A percentile compares a stretch with the other conserved stretches of the same genome.
These are phyloP conservation scores for Meredithiella fracta DNA, from an alignment of 2,329 filamentous ascomycete species.

Conservation along the genomic window DNA sequence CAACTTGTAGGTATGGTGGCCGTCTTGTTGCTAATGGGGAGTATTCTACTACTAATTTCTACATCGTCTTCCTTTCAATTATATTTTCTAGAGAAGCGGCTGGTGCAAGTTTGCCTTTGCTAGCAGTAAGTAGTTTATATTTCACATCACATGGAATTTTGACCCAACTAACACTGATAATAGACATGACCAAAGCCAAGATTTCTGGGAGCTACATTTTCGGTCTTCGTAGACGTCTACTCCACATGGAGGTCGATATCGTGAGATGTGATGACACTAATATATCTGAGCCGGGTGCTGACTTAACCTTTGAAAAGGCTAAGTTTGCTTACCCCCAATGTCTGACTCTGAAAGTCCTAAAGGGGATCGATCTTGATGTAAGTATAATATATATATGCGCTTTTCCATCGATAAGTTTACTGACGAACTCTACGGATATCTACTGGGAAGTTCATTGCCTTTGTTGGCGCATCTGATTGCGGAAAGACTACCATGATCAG, in stretches of 20 bases:
- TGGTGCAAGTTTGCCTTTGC: constrained; percentile 29
- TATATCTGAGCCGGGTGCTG: constrained; percentile 18
- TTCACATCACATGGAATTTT: no score
- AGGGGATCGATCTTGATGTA: constrained; percentile 24
- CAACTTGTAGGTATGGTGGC: constrained; percentile 23
- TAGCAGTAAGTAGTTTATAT: constrained; percentile 22
- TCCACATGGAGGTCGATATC: constrained; percentile 20
- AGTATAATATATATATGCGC: background rate
- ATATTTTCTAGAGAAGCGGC: constrained; percentile 30
- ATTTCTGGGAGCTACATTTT: constrained; percentile 34
- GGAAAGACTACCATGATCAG: constrained; percentile 45
- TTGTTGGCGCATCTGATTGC: constrained; percentile 41
- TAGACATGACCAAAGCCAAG: constrained; percentile 31
- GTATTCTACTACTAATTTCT: constrained; percentile 31
- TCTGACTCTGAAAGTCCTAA: constrained; percentile 22
- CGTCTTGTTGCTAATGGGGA: constrained; percentile 28
- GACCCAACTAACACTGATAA: background rate
- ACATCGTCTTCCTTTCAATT: constrained; percentile 34
- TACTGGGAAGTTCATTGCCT: constrained; percentile 33
- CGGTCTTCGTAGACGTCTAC: constrained; percentile 22
- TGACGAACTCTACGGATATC: constrained; percentile 19
- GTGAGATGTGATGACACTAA: constrained; percentile 10
- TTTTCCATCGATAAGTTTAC: background rate
- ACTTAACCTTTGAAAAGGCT: constrained; percentile 34
- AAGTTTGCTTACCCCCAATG: constrained; percentile 40